Conservation (phyloP, 1,284 basidiomycete genomes). For the Ceratobasidium papillatum region DNA sequence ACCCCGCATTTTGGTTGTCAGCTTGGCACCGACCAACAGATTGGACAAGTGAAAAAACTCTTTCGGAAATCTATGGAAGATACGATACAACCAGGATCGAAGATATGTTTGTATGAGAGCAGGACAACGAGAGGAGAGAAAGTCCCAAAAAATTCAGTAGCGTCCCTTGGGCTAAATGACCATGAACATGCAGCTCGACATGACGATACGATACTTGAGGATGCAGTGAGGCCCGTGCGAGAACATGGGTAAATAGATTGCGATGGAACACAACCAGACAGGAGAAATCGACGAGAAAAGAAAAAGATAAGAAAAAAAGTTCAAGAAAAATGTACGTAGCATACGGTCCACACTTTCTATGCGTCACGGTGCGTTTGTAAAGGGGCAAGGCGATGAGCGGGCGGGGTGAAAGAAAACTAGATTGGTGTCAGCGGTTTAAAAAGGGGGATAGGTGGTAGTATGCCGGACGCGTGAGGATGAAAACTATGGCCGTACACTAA, state of each 20-base stretch:
- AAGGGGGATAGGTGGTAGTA: not conserved
- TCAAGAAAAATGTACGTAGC: slow-evolving; percentile 29
- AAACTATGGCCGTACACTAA: slow-evolving; percentile 19
- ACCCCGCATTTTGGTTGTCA: not conserved
- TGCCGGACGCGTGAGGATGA: slow-evolving; percentile 20
- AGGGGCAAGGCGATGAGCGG: not conserved
- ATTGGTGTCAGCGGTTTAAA: slow-evolving; percentile 35
- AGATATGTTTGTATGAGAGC: not conserved
- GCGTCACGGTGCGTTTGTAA: slow-evolving; percentile 22
- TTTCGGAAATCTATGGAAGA: slow-evolving; percentile 8
- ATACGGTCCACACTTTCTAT: slow-evolving; percentile 30
- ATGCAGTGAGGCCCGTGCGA: not conserved
- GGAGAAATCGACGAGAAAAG: not conserved
- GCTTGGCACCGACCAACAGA: not conserved
- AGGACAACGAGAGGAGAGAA: not conserved
- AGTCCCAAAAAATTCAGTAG: not conserved
- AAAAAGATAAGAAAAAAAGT: slow-evolving; percentile 5
- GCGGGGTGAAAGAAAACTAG: slow-evolving; percentile 3
- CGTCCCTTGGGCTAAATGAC: not conserved
- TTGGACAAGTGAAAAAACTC: not conserved
- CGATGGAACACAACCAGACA: slow-evolving; percentile 1
- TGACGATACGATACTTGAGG: not conserved
- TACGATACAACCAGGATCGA: slow-evolving; percentile 9
- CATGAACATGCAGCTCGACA: not conserved
- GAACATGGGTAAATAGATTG: slow-evolving; percentile 13